These are phyloP conservation scores for Sporisorium exsertum DNA, from an alignment of 1,284 basidiomycete species.

Conservation along the genomic window DNA sequence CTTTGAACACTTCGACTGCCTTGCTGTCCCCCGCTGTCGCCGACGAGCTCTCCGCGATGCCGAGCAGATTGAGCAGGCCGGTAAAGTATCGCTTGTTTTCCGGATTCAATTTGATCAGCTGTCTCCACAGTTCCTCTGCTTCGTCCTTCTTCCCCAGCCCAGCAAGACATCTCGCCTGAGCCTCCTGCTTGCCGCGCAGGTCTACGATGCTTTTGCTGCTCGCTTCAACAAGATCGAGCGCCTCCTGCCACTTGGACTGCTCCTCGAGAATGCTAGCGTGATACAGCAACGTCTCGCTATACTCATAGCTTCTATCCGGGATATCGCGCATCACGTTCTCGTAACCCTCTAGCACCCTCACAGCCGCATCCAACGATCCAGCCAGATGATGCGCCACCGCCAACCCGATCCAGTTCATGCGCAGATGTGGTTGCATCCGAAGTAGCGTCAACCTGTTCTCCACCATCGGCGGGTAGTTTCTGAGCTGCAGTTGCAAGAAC, in stretches of 20 bases:
- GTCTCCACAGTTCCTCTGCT: slow-evolving; percentile 81
- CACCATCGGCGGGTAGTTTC: slow-evolving; percentile 82
- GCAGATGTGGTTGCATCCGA: slow-evolving; percentile 82
- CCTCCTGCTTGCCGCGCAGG: slow-evolving; percentile 33
- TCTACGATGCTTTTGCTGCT: slow-evolving; percentile 68
- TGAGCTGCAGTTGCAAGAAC: slow-evolving; percentile 88
- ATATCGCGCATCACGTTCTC: slow-evolving; percentile 64
- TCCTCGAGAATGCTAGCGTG: slow-evolving; percentile 84
- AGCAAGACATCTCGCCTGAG: slow-evolving; percentile 71
- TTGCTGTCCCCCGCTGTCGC: slow-evolving; percentile 10
- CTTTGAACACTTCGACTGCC: slow-evolving; percentile 41
- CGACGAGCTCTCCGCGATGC: slow-evolving; percentile 73
- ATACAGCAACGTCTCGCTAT: slow-evolving; percentile 86
- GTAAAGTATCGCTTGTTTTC: slow-evolving; percentile 85
- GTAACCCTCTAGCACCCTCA: slow-evolving; percentile 78
- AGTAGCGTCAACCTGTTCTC: slow-evolving; percentile 86
- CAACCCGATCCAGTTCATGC: slow-evolving; percentile 89
- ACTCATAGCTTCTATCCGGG: slow-evolving; percentile 73
- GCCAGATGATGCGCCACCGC: slow-evolving; percentile 90
- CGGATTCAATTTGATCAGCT: slow-evolving; percentile 85
- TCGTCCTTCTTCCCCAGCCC: slow-evolving; percentile 77
- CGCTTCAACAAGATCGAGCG: slow-evolving; percentile 62
- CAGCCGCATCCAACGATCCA: slow-evolving; percentile 80
- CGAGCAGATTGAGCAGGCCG: slow-evolving; percentile 78
- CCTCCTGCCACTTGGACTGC: slow-evolving; percentile 73